Evolutionary conservation across 1,139 yeast species (phyloP), one percentile per base, ranked within the genome.

Genomic region (Meyerozyma carpophila): DNA sequence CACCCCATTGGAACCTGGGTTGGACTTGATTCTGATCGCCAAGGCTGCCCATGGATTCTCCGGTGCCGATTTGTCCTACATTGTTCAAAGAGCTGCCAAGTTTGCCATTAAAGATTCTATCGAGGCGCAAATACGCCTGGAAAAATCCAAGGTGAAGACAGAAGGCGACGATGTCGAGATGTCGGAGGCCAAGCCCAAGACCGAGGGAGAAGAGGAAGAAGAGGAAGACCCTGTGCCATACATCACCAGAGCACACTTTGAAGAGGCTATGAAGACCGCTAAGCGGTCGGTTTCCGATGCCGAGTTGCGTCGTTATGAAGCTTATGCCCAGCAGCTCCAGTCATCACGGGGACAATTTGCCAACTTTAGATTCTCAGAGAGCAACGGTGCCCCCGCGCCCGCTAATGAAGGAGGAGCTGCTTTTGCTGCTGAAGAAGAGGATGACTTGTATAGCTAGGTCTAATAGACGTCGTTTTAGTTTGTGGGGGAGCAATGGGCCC

Each of bases 241-340:
- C 67, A 93, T 94, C 59, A 88, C 96, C 36, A 85, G 87, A 61
- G 84, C 84, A 43, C 96, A 90, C 66, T 89, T 94, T 59, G 96
- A 94, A 68, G 98, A 93, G 73, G 98, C 99, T 42, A 94, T 94
- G 98, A 90, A 91, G 82, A 90, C 98, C 1, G 98, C 98, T 44
- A 86, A 90, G 70, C 87, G 98, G 60, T 90, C 97, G 44, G 98
- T 94, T 45, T 84, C 95, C 40, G 98, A 94, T 63, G 86, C 97
- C 39, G 98, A 94, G 70, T 80, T 94, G 61, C 93, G 99, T 71
- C 93, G 98, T 72, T 94, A 94, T 65, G 98, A 94, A 73, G 95
- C 98, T 13, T 94, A 91, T 61, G 96, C 98, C 45, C 97, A 90
- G 68, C 97, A 93, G 70, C 78, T 94, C 65, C 94, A 84, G 67